Conservation (phyloP, 495 filamentous ascomycete species). For the Penicillium diatomitis region DNA sequence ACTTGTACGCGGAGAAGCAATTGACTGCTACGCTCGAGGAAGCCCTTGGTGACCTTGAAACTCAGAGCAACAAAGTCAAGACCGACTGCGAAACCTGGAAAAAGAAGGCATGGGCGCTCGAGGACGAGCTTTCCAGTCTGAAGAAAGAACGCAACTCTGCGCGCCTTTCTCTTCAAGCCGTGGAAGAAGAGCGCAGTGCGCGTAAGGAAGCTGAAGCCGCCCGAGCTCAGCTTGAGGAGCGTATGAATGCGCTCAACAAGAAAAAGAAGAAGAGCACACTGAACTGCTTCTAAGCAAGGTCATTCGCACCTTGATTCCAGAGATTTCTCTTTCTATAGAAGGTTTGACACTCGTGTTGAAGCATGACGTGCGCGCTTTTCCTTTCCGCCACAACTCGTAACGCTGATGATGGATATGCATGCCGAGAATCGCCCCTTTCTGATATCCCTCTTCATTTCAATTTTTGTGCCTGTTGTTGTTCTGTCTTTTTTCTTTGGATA, state of each 20-base stretch:
- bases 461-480: too few species aligned
- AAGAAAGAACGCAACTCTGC: constrained; percentile 59
- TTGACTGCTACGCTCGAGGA: constrained; percentile 91
- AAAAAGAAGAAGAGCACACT: constrained; percentile 95
- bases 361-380: constrained; percentile 6
- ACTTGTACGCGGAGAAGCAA: constrained; percentile 92
- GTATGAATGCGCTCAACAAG: constrained; percentile 82
- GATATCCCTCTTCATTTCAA: too few species aligned
- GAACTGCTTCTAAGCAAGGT: constrained; percentile 71
- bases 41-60: constrained; percentile 86
- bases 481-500: constrained; percentile 19
- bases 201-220: constrained; percentile 82
- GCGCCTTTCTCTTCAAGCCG: constrained; percentile 78
- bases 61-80: constrained; percentile 77
- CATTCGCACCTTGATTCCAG: background rate
- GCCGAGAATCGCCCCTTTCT: too few species aligned
- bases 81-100: constrained; percentile 81
- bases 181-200: constrained; percentile 89
- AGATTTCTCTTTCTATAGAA: too few species aligned
- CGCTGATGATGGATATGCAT: too few species aligned
- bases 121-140: constrained; percentile 67
- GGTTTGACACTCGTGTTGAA: background rate
- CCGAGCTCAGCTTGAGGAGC: constrained; percentile 76
- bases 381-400: constrained; percentile 10
- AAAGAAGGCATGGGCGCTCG: constrained; percentile 66